Evolutionary conservation across 176 grass and related monocot genomes (phyloP).

Genomic region (Pontederia crassipes): DNA sequence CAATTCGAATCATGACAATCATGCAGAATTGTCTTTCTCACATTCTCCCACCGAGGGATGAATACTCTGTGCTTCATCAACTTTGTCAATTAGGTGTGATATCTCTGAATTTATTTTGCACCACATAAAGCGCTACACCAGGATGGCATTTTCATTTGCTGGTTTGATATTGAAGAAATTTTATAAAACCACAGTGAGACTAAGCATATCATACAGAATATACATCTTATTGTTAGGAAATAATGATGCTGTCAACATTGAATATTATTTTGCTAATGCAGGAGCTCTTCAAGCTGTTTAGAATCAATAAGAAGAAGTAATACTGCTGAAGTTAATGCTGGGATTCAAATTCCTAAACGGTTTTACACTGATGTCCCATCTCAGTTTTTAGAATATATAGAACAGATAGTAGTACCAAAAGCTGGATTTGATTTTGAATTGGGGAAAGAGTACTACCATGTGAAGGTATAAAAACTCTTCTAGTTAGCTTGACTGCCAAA

Average conservation of each 20-base stretch:
- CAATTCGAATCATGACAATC: too few relatives aligned
- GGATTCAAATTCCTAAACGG: not conserved
- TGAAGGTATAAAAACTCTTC: slow-evolving; percentile 20
- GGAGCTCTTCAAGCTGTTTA: slow-evolving; percentile 17
- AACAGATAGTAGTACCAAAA: slow-evolving; percentile 8
- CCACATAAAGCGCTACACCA: too few relatives aligned
- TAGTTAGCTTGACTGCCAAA: not conserved
- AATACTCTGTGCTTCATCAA: too few relatives aligned
- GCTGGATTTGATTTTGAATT: slow-evolving; percentile 22
- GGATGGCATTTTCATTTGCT: too few relatives aligned
- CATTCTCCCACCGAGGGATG: too few relatives aligned
- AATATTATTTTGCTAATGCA: not conserved
- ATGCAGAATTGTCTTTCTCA: too few relatives aligned
- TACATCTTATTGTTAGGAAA: not conserved
- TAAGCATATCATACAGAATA: too few relatives aligned
- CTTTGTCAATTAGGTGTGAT: too few relatives aligned
- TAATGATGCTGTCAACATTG: not conserved
- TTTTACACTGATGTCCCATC: slow-evolving; percentile 19
- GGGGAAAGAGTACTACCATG: slow-evolving; percentile 21
- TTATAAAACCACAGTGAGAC: too few relatives aligned
- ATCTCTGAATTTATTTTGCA: too few relatives aligned
- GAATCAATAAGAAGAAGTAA: slow-evolving; percentile 3
- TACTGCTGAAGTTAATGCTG: slow-evolving; percentile 1
- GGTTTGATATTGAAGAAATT: too few relatives aligned
- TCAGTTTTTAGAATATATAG: slow-evolving; percentile 15